These are phyloP conservation scores for Lizanozyma gosingica DNA, from an alignment of 1,139 yeast species.

Conservation along the genomic window DNA sequence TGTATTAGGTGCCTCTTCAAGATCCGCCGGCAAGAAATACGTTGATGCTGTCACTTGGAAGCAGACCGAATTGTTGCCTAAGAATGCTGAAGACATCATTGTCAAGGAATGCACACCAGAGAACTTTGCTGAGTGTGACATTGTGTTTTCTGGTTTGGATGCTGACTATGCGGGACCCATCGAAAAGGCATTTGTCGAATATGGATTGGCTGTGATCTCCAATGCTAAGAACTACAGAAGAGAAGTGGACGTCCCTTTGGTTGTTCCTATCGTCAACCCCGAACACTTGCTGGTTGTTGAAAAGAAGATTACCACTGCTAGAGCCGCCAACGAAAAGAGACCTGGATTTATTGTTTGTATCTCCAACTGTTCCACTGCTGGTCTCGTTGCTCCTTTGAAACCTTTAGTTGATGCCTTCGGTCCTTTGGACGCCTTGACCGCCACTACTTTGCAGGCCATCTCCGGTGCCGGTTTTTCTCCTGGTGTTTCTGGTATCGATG, in stretches of 20 bases:
- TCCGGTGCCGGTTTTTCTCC: constrained; percentile 99
- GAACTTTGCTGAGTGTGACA: constrained; percentile 78
- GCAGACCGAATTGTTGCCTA: constrained; percentile 80
- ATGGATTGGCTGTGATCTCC: constrained; percentile 78
- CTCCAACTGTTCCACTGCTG: constrained; percentile 97
- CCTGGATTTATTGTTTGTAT: constrained; percentile 89
- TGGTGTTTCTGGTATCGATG: constrained; percentile 93
- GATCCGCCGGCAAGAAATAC: constrained; percentile 89
- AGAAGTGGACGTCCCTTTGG: constrained; percentile 76
- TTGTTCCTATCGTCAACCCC: constrained; percentile 94
- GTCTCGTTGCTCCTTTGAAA: constrained; percentile 91
- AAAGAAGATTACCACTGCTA: constrained; percentile 45
- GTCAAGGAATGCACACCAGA: constrained; percentile 76
- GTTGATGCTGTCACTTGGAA: constrained; percentile 90
- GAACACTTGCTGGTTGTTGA: constrained; percentile 79
- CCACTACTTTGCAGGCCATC: constrained; percentile 93
- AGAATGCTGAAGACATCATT: constrained; percentile 45
- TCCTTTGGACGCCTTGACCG: constrained; percentile 75
- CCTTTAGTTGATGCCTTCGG: constrained; percentile 87
- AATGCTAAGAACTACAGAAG: constrained; percentile 96
- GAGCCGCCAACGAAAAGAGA: constrained; percentile 34
- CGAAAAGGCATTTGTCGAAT: constrained; percentile 74
- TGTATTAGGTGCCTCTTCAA: constrained; percentile 84
- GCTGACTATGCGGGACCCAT: constrained; percentile 90
- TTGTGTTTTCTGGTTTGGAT: constrained; percentile 92